Conservation (phyloP, 1,139 yeast genomes). For the Pichia norvegensis region DNA sequence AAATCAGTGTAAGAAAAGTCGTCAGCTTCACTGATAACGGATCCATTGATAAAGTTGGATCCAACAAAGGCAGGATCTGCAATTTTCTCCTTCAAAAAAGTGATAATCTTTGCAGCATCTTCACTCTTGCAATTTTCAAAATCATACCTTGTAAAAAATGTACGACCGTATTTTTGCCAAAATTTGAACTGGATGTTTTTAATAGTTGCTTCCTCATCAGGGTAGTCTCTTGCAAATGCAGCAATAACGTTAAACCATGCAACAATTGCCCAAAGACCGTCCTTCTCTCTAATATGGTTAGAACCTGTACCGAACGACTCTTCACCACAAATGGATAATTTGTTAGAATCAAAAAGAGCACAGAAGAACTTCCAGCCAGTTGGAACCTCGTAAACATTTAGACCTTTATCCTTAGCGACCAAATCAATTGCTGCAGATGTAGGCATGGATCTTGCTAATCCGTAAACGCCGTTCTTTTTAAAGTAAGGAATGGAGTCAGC, state of each 20-base stretch:
- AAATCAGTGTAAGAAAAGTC: constrained; percentile 91
- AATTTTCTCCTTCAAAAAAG: constrained; percentile 42
- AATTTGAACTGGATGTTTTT: constrained; percentile 74
- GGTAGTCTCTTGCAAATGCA: constrained; percentile 54
- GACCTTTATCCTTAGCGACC: constrained; percentile 73
- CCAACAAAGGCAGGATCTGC: constrained; percentile 35
- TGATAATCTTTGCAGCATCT: constrained; percentile 67
- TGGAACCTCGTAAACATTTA: constrained; percentile 87
- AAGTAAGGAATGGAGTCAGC: constrained; percentile 85
- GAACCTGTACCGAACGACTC: constrained; percentile 98
- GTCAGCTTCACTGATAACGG: constrained; percentile 63
- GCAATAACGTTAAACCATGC: constrained; percentile 97
- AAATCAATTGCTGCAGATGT: constrained; percentile 90
- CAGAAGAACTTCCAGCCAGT: constrained; percentile 99
- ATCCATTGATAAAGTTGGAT: constrained; percentile 32
- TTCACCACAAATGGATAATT: constrained; percentile 94
- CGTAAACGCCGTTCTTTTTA: constrained; percentile 75
- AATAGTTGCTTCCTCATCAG: constrained; percentile 52
- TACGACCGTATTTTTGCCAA: constrained; percentile 92
- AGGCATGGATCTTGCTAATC: constrained; percentile 98
- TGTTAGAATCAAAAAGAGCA: constrained; percentile 85
- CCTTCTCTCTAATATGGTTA: constrained; percentile 94
- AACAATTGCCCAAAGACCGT: constrained; percentile 94
- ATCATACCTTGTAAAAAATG: constrained; percentile 96
- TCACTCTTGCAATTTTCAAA: constrained; percentile 74